Percentiles rank a stretch among this genome's conserved stretches.
Evolutionary conservation across 2,329 filamentous ascomycete species (phyloP).

Genomic region (Bipolaris victoriae): DNA sequence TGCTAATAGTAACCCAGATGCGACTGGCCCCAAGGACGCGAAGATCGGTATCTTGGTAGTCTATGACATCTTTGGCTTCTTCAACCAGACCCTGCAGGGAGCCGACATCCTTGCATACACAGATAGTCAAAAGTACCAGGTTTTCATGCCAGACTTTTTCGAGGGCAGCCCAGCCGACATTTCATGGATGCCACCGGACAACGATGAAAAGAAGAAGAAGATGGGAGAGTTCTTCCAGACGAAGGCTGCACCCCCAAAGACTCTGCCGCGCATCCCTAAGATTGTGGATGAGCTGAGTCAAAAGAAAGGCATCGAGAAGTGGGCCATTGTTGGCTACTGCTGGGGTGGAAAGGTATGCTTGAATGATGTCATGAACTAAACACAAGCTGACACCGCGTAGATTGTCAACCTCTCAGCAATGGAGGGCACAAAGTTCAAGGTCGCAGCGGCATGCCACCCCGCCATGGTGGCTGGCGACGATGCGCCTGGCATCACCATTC

Average conservation of each 20-base stretch:
- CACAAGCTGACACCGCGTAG: constrained; percentile 38
- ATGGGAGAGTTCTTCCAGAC: constrained; percentile 65
- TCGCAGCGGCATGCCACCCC: constrained; percentile 62
- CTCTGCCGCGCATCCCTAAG: constrained; percentile 61
- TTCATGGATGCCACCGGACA: constrained; percentile 66
- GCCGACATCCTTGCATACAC: constrained; percentile 66
- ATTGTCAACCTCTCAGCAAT: constrained; percentile 62
- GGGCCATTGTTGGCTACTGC: constrained; percentile 67
- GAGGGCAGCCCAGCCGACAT: constrained; percentile 72
- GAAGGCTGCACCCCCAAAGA: constrained; percentile 63
- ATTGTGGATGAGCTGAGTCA: constrained; percentile 61
- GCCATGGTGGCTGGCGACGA: constrained; percentile 67
- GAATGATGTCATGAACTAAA: not conserved
- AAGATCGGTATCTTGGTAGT: constrained; percentile 64
- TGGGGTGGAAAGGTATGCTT: constrained; percentile 60
- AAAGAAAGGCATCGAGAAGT: constrained; percentile 58
- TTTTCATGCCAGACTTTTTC: constrained; percentile 94
- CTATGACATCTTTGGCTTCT: constrained; percentile 70
- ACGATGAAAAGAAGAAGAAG: constrained; percentile 65
- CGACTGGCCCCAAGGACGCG: constrained; percentile 62
- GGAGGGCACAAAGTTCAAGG: constrained; percentile 62
- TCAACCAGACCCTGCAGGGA: constrained; percentile 66
- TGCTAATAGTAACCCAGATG: constrained; percentile 48
- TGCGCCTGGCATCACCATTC: constrained; percentile 61
- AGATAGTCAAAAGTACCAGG: constrained; percentile 73